Base-by-base conservation (phyloP, 148 eudicot genomes). In the Nyssa sinensis region DNA sequence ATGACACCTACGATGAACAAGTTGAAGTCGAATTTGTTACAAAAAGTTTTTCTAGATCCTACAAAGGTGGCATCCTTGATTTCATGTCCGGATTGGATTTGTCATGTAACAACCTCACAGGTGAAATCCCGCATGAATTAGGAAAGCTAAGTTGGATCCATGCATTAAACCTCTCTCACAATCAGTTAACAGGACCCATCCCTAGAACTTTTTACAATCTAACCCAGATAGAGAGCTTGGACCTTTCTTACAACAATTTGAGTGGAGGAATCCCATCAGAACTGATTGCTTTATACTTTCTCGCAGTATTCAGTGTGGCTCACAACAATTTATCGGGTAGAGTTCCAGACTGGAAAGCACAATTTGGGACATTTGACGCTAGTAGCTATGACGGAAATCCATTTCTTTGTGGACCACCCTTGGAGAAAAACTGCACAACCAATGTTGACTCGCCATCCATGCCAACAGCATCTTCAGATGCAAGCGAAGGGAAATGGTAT, bases 61-160 rank as follows among this genome's bases (percentile, higher is more conserved):
- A 68, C 60, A 49, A 44, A 11, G 64, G 74, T 5, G 58, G 33
- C 7, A 57, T 70, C 35, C 74, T 70, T 2, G 21, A 70, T 9
- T 34, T 30, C 12, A 58, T 70, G 64, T 70, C 74, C 14, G 74
- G 74, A 31, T 70, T 70, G 49, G 74, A 70, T 39, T 39, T 70
- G 31, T 70, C 74, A 19, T 51, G 64, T 33, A 70, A 70, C 16
- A 23, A 33, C 27, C 47, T 70, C 27, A 47, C 72, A 4, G 72
- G 72, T 17, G 47, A 68, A 27, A 68, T 68, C 27, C 72, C 61
- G 3, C 19, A 2, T 16, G 72, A 68, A 49, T 24, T 68, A 49
- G 57, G 57, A 17, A 14, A 49, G 21, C 57, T 49, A 49, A 0
- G 9, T 60, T 28, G 17, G 32, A 27, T 60, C 16, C 30, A 1